Conservation (phyloP, 1,284 basidiomycete genomes). For the Hemileia vastatrix region DNA sequence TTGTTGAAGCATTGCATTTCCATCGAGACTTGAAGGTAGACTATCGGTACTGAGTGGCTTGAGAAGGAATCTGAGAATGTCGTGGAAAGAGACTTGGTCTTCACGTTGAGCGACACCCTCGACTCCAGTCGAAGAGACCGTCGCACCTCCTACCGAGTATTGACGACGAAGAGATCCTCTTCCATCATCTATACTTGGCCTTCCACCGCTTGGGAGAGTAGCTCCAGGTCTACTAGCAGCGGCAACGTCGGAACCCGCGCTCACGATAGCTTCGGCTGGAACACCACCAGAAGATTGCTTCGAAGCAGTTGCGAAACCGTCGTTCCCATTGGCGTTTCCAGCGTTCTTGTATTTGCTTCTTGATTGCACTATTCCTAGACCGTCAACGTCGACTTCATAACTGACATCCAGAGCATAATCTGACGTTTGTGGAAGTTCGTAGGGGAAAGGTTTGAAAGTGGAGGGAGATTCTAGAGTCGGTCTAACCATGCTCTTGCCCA, state of each 20-base stretch:
- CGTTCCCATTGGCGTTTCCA: not conserved
- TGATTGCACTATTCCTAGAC: constrained; percentile 26
- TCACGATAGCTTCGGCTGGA: not conserved
- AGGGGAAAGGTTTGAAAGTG: constrained; percentile 43
- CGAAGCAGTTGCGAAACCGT: too few species aligned
- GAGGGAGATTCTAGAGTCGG: constrained; percentile 29
- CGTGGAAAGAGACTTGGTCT: too few species aligned
- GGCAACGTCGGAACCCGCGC: not conserved
- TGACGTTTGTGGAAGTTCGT: constrained; percentile 1
- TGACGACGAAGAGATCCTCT: too few species aligned
- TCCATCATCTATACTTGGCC: too few species aligned
- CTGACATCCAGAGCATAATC: too few species aligned
- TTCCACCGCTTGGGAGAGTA: not conserved
- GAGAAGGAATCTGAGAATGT: constrained; percentile 31
- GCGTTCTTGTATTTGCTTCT: not conserved
- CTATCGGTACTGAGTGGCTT: constrained; percentile 35
- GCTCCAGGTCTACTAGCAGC: not conserved
- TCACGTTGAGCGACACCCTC: constrained; percentile 32
- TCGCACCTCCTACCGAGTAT: not conserved
- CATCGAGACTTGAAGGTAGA: constrained; percentile 31
- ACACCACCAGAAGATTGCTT: not conserved
- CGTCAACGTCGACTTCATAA: constrained; percentile 23
- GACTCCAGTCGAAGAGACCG: not conserved
- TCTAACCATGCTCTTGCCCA: constrained; percentile 43
- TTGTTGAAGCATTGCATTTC: constrained; percentile 32